Evolutionary conservation across 805 yeast genomes (phyloP).

Genomic region (Myxozyma geophila): DNA sequence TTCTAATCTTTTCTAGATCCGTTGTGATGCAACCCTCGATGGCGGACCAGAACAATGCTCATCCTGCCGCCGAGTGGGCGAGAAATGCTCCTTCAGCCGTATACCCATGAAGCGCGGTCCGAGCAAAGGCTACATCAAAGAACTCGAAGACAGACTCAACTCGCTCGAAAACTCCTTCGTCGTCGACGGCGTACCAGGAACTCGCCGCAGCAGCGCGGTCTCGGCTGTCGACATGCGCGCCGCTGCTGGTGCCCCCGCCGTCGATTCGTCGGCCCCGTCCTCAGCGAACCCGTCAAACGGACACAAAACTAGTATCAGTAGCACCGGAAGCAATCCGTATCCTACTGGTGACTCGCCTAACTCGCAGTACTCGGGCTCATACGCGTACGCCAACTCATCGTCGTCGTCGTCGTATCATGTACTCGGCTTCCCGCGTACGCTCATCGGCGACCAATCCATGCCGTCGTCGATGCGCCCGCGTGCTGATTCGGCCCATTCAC

Average conservation of each 20-base stretch:
- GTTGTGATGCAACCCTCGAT: conserved; percentile 48
- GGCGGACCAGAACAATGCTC: conserved; percentile 49
- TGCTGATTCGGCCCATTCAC: conserved; percentile 20
- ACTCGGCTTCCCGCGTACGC: conserved; percentile 16
- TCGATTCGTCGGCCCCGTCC: conserved; percentile 11
- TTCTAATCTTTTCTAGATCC: conserved; percentile 42
- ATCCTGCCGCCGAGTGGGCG: conserved; percentile 58
- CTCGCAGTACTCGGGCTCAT: conserved; percentile 21
- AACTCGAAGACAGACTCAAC: conserved; percentile 40
- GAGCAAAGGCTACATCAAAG: conserved; percentile 52
- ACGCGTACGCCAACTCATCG: not conserved
- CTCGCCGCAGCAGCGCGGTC: conserved; percentile 19
- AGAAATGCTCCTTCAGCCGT: conserved; percentile 59
- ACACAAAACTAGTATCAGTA: conserved; percentile 17
- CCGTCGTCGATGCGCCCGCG: conserved; percentile 13
- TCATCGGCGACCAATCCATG: conserved; percentile 3
- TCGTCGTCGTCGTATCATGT: not conserved
- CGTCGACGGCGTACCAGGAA: conserved; percentile 12
- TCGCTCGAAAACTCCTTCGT: conserved; percentile 35
- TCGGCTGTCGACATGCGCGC: conserved; percentile 6
- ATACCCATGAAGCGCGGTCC: conserved; percentile 68
- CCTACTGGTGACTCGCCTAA: conserved; percentile 25
- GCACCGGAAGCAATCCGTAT: conserved; percentile 22
- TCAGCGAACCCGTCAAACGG: conserved; percentile 7
- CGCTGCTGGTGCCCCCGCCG: not conserved